Evolutionary conservation across 1,139 yeast species (phyloP), one percentile per base, ranked within the genome.

Genomic region (Pichia kudriavzevii): DNA sequence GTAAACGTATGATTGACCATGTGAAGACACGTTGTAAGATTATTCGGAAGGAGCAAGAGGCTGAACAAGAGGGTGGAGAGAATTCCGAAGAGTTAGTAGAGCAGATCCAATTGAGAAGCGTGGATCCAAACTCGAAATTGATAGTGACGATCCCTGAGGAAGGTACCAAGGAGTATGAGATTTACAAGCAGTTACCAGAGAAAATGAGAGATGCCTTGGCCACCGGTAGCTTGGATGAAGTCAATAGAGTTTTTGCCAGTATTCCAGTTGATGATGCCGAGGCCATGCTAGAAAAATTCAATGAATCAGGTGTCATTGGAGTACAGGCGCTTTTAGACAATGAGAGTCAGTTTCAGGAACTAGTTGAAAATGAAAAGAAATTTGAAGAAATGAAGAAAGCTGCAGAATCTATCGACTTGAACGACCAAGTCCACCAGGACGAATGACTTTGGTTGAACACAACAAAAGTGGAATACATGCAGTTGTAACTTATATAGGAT

Each of bases 221-320:
- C 49, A 72, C 93, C 0, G 73, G 71, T 33, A 67, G 75, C 10
- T 65, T 91, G 40, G 95, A 84, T 44, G 79, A 72, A 44, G 87
- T 91, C 39, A 91, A 91, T 60, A 71, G 76, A 46, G 91, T 84
- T 2, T 82, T 91, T 55, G 94, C 81, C 2, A 65, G 66, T n/a
- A 68, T 84, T 68, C 66, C 75, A 23, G 67, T 88, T 5, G 82
- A 72, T 22, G 88, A 83, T 30, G 96, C 96, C 3, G 97, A 91
- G 56, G 56, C 63, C 18, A 67, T 82, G 8, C 71, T 91, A 48
- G 88, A 79, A 41, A 58, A 75, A 36, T 75, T 91, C 50, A 82
- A 85, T 48, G 75, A 79, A 51, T 79, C 91, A 52, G 91, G 88
- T 6, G 88, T 85, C 19, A 76, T 91, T 50, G 84, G 91, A 24